Evolutionary conservation across 2,329 filamentous ascomycete genomes (phyloP), one percentile per base, ranked within the genome.

Genomic region (Cercospora brassicicola): DNA sequence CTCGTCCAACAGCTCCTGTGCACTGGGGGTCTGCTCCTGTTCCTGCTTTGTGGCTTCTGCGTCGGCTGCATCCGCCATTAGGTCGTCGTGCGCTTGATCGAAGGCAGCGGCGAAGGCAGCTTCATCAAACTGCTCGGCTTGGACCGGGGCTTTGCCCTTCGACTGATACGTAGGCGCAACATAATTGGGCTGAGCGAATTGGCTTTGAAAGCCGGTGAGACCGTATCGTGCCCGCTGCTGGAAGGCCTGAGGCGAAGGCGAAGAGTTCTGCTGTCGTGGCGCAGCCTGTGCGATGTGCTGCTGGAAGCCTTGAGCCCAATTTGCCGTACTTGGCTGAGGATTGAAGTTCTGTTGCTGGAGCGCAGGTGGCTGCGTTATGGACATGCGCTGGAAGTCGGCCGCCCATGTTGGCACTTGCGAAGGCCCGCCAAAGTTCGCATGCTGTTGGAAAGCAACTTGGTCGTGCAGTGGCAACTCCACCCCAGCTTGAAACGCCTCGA

Each of bases 401-500:
- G 84, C 83, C 84, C 84, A 85, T 71, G 81, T 79, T 26, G 82
- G 79, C 10, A 72, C 69, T 59, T 73, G 70, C 26, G 75, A 65
- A 7, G 73, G 66, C 69, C 74, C 72, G 73, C 77, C 64, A 61
- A 67, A 56, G 57, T 65, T 28, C 67, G 72, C 64, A 76, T 74
- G 62, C 79, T 75, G 82, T 76, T 73, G 81, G 63, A 70, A 81
- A 74, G 72, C 73, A 59, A 75, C 73, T 59, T 77, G 76, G 63
- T 79, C 78, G 69, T 81, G 77, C 64, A 81, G 77, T 18, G 81
- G 76, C 63, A 80, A 78, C 28, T 78, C 77, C 28, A 78, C 76
- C 20, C 85, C 85, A 48, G 84, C 82, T 78, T 91, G 88, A 72
- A 92, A 92, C 56, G 89, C 87, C 71, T 90, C 86, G 74, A 92